Evolutionary conservation across 352 stramenopile species (phyloP).

Genomic region (Globisporangium perplexum): DNA sequence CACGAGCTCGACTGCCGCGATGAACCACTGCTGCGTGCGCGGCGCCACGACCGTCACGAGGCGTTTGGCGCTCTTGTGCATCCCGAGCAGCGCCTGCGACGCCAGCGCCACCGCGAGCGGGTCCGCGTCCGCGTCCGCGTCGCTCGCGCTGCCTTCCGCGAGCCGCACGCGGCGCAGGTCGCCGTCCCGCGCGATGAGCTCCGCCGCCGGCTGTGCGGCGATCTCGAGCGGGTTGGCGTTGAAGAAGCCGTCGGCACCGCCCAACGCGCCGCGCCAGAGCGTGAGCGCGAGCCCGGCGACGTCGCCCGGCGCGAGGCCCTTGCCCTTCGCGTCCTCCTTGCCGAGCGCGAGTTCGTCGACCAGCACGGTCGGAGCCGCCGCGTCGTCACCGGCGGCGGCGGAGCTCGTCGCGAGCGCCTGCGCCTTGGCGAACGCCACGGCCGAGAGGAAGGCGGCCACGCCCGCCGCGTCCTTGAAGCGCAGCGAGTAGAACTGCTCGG

Average conservation of each 20-base stretch:
- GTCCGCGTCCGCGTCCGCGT: constrained; percentile 9
- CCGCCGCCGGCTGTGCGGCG: constrained; percentile 12
- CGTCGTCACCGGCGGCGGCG: background rate
- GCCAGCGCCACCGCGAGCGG: constrained; percentile 30
- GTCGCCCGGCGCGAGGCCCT: constrained; percentile 32
- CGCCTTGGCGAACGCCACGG: constrained; percentile 46
- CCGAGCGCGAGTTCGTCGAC: constrained; percentile 46
- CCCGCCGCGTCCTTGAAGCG: constrained; percentile 52
- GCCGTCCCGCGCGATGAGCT: constrained; percentile 16
- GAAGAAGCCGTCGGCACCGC: constrained; percentile 30
- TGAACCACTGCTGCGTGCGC: constrained; percentile 44
- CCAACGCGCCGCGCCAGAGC: constrained; percentile 32
- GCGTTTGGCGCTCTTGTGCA: constrained; percentile 55
- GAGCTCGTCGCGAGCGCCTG: constrained; percentile 40
- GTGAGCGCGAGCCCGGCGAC: constrained; percentile 45
- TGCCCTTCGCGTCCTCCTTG: constrained; percentile 28
- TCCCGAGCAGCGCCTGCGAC: constrained; percentile 41
- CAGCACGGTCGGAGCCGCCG: constrained; percentile 11
- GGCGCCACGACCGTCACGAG: constrained; percentile 50
- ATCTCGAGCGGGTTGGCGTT: constrained; percentile 53
- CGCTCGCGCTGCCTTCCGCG: constrained; percentile 5
- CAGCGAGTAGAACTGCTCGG: constrained; percentile 64
- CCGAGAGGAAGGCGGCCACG: constrained; percentile 35
- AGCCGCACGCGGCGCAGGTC: constrained; percentile 53
- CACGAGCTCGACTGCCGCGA: constrained; percentile 62